Base-by-base conservation (phyloP, 805 yeast genomes). In the Wickerhamiella azymoides region DNA sequence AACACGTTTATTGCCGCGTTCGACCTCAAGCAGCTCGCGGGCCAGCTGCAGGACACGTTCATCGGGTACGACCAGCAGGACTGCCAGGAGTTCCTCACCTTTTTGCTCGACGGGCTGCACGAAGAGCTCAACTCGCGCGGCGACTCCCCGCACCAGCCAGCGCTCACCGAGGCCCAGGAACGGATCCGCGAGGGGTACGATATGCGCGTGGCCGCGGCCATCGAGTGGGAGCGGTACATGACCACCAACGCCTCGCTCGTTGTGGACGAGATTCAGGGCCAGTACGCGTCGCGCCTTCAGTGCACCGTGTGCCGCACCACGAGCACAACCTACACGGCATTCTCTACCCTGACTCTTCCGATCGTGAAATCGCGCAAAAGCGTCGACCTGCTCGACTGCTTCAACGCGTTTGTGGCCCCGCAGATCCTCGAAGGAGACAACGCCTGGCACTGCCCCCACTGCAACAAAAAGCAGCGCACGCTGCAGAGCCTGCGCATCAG, bases 171-270 rank as follows among this genome's bases (percentile, higher is more conserved):
- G 43, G 78, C 73, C 44, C 92, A 86, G 50, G 96, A 86, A 57
- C 67, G 67, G 32, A 64, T 71, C 13, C 68, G 96, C 38, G 97
- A 88, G 57, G 62, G 63, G 24, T 62, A 84, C 56, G 81, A 93
- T 0, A 70, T 85, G 2, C 69, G 95, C 47, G 67, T 82, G 21
- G 96, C 94, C 0, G 79, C 94, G 0, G 74, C 92, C 0, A 75
- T 85, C 42, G 96, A 88, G 59, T 88, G 97, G 97, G 94, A 84
- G 56, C 67, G 93, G 47, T 85, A 85, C 58, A 65, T 84, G 46
- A 78, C 77, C 48, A 72, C 83, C 17, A 85, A 88, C 58, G 78
- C 80, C 52, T 84, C 95, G 35, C 70, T 79, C 1, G 72, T 88
- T 19, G 92, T 83, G 2, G 88, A 83, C 53, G 71, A 76, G 43